Conservation (phyloP, 768 basidiomycete species). For the Boletus bicolor region DNA sequence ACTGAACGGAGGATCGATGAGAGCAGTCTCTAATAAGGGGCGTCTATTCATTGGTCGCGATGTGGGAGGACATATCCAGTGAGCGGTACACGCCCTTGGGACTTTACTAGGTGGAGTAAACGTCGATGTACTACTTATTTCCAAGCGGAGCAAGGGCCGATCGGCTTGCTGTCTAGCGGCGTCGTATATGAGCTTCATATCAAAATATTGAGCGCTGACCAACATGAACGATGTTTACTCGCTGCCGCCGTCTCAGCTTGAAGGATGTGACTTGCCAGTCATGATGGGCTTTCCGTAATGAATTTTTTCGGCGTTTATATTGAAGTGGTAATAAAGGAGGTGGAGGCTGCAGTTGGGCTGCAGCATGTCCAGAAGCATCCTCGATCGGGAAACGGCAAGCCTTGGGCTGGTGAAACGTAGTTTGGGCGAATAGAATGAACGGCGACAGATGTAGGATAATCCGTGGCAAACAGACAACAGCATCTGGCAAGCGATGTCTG, state of each 20-base stretch:
- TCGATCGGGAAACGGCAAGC: slow-evolving; percentile 1
- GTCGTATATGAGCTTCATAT: not conserved
- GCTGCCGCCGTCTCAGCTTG: not conserved
- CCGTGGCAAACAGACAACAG: not conserved
- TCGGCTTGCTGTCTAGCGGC: not conserved
- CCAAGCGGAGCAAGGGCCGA: not conserved
- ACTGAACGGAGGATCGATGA: not conserved
- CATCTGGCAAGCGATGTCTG: not conserved
- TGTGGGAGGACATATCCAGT: slow-evolving; percentile 1
- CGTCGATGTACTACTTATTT: not conserved
- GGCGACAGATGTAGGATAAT: not conserved
- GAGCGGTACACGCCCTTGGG: not conserved
- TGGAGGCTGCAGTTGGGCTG: not conserved
- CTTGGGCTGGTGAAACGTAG: not conserved
- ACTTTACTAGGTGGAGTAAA: not conserved
- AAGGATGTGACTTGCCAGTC: not conserved
- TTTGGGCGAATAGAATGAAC: not conserved
- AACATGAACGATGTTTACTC: not conserved
- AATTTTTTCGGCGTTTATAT: not conserved
- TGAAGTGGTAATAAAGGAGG: not conserved
- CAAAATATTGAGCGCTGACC: not conserved
- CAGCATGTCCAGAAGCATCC: not conserved
- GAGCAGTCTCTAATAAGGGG: not conserved
- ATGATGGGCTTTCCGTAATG: not conserved
- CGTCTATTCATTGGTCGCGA: not conserved